These are phyloP conservation scores for Cyclaneusma minus DNA, from an alignment of 2,329 filamentous ascomycete species.

Conservation along the genomic window DNA sequence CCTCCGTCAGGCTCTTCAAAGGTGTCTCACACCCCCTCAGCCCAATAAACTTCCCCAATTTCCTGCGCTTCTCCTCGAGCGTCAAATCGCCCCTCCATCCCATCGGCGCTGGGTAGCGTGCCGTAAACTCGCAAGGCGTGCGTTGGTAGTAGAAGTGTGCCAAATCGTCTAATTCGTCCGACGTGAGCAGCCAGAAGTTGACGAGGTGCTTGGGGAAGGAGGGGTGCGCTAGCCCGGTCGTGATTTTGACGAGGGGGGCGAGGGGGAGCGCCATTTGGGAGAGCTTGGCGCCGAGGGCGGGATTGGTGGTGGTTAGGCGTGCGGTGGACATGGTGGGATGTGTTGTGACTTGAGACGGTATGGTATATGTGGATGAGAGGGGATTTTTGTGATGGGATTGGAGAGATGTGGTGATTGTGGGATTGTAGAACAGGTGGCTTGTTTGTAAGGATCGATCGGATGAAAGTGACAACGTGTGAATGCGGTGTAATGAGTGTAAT, in stretches of 20 bases:
- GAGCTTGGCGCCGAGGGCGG: constrained; percentile 44
- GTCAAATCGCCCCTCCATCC: constrained; percentile 37
- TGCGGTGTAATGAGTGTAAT: too few relatives aligned
- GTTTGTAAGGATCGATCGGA: too few relatives aligned
- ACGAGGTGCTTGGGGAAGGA: constrained; percentile 52
- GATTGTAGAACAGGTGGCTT: too few relatives aligned
- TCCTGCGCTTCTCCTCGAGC: constrained; percentile 49
- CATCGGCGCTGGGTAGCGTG: constrained; percentile 53
- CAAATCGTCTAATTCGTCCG: constrained; percentile 51
- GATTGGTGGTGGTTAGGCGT: constrained; percentile 22
- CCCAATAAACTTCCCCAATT: constrained; percentile 61
- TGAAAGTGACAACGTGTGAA: too few relatives aligned
- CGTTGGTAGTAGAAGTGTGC: constrained; percentile 62
- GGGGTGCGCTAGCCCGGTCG: constrained; percentile 45
- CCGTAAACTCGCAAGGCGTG: constrained; percentile 35
- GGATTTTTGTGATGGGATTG: constrained; percentile 5
- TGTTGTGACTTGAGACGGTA: constrained; percentile 1
- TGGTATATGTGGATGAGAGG: constrained; percentile 3
- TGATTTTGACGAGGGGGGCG: constrained; percentile 48
- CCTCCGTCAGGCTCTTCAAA: constrained; percentile 8
- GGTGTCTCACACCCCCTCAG: constrained; percentile 45
- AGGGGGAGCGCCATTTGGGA: constrained; percentile 49
- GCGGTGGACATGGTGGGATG: not conserved
- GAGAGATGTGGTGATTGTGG: too few relatives aligned
- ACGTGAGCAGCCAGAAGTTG: constrained; percentile 59